These are phyloP conservation scores for Penicillium cinerascens DNA, from an alignment of 495 filamentous ascomycete species.

Conservation along the genomic window DNA sequence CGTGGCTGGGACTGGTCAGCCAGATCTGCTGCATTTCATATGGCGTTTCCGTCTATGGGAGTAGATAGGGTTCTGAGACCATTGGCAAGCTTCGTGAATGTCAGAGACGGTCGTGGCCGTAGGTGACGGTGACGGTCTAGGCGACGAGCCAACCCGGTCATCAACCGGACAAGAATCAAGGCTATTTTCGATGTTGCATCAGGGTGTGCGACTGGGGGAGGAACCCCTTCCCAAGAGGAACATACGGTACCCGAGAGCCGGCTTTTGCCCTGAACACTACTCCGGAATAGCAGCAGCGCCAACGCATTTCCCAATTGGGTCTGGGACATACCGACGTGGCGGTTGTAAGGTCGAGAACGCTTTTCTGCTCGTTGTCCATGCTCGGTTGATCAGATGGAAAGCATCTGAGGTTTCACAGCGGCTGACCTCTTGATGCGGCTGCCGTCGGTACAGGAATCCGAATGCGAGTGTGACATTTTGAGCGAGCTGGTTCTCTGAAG, in stretches of 20 bases:
- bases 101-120: neutral
- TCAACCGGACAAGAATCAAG: slow-evolving; percentile 1
- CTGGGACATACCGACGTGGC: slow-evolving; percentile 3
- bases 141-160: neutral
- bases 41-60: slow-evolving; percentile 4
- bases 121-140: neutral
- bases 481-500: slow-evolving; percentile 5
- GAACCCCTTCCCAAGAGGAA: slow-evolving; percentile 1
- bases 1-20: slow-evolving; percentile 19
- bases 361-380: slow-evolving; percentile 24
- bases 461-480: slow-evolving; percentile 34
- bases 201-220: slow-evolving; percentile 30
- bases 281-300: slow-evolving; percentile 11
- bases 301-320: slow-evolving; percentile 2
- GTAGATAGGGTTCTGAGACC: slow-evolving; percentile 1
- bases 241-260: neutral
- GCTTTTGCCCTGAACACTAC: slow-evolving; percentile 9
- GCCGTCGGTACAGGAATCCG: slow-evolving; percentile 32
- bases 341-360: neutral
- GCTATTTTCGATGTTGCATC: slow-evolving; percentile 35
- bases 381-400: slow-evolving; percentile 44
- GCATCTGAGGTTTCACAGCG: slow-evolving; percentile 43
- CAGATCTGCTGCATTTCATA: slow-evolving; percentile 22
- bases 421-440: slow-evolving; percentile 43
- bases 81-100: slow-evolving; percentile 4